A percentile compares a stretch with the other conserved stretches of the same genome.
phyloP scores from a whole-genome alignment of 305 asterid species.

The Plantago rigida region DNA sequence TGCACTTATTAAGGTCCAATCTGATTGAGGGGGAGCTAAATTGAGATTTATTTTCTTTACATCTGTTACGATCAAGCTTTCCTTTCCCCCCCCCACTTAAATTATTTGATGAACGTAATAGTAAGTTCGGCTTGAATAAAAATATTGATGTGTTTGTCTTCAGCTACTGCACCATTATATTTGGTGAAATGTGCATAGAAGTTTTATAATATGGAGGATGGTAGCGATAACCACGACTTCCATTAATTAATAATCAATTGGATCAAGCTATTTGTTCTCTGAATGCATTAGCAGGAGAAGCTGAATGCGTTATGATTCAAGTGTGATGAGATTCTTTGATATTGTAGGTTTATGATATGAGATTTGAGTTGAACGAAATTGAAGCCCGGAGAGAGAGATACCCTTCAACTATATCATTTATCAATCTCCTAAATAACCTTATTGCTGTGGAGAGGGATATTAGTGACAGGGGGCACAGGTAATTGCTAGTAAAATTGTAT shows the following conservation, averaged over 20 bases:
- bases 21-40: constrained; percentile 6
- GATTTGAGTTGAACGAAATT: constrained; percentile 87
- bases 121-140: too few relatives aligned
- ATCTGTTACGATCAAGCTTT: background rate
- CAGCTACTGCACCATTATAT: too few relatives aligned
- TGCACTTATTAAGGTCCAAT: constrained; percentile 14
- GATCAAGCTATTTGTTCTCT: too few relatives aligned
- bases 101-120: too few relatives aligned
- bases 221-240: too few relatives aligned
- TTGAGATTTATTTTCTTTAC: constrained; percentile 3
- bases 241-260: too few relatives aligned
- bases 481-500: constrained; percentile 20
- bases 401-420: constrained; percentile 87
- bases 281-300: constrained; percentile 10
- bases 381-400: constrained; percentile 97
- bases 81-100: background rate
- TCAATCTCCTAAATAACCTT: constrained; percentile 67
- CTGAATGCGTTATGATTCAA: constrained; percentile 14
- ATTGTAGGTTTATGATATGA: constrained; percentile 88
- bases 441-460: constrained; percentile 77
- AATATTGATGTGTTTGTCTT: too few relatives aligned
- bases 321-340: constrained; percentile 9
- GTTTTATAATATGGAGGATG: too few relatives aligned
- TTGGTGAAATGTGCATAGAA: too few relatives aligned
- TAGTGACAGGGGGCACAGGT: constrained; percentile 87